phyloP scores from a whole-genome alignment of 495 filamentous ascomycete genomes.

The Mycothermus thermophilus region DNA sequence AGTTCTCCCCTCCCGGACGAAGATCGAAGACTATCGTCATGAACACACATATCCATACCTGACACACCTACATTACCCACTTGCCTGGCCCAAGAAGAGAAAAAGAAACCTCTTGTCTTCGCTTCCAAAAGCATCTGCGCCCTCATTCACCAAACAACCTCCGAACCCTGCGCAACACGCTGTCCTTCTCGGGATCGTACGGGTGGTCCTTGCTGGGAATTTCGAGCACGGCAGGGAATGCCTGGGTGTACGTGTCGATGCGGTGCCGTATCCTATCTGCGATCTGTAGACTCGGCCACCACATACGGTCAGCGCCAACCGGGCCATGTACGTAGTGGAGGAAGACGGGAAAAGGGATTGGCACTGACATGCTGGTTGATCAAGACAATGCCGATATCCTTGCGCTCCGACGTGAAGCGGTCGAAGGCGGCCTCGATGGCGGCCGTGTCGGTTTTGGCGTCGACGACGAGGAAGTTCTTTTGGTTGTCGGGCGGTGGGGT shows the following conservation, averaged over 20 bases:
- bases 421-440: slow-evolving; percentile 88
- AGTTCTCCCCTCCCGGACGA: no score
- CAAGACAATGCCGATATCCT: slow-evolving; percentile 89
- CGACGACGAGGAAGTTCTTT: slow-evolving; percentile 96
- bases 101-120: no score
- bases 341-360: neutral
- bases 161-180: slow-evolving; percentile 79
- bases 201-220: slow-evolving; percentile 99
- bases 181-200: slow-evolving; percentile 98
- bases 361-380: slow-evolving; percentile 91
- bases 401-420: slow-evolving; percentile 70
- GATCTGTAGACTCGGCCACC: slow-evolving; percentile 39
- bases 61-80: no score
- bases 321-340: no score
- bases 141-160: slow-evolving; percentile 91
- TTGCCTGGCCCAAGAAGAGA: no score
- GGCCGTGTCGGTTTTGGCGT: slow-evolving; percentile 74
- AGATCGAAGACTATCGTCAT: no score
- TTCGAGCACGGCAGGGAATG: slow-evolving; percentile 71
- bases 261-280: slow-evolving; percentile 84
- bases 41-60: no score
- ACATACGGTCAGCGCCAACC: no score
- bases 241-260: slow-evolving; percentile 58
- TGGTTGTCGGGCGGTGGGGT: slow-evolving; percentile 59
- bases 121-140: no score